Percentiles rank a stretch among this genome's conserved stretches.
Conservation (phyloP, 768 basidiomycete genomes). For the Amanita brunnescens region DNA sequence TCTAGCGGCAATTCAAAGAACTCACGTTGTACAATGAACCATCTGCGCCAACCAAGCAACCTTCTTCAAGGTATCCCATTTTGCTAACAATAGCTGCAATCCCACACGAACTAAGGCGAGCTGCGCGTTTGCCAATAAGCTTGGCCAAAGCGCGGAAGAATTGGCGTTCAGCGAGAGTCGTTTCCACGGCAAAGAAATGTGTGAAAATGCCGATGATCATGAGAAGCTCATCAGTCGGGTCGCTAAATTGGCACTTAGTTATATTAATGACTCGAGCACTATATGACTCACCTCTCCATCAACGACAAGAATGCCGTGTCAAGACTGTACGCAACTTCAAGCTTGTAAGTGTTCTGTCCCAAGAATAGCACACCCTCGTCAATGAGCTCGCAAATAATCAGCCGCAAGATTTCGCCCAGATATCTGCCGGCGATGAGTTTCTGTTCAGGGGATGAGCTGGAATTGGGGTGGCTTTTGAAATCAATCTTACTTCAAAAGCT, state of each 20-base stretch:
- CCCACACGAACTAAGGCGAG: conserved; percentile 87
- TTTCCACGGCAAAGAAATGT: conserved; percentile 95
- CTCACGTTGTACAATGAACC: conserved; percentile 91
- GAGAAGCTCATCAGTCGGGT: conserved; percentile 92
- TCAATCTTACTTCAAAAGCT: conserved; percentile 64
- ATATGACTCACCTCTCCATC: conserved; percentile 71
- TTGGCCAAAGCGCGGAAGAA: conserved; percentile 94
- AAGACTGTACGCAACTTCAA: conserved; percentile 86
- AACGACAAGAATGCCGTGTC: conserved; percentile 96
- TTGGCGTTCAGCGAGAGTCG: conserved; percentile 91
- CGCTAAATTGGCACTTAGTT: conserved; percentile 34
- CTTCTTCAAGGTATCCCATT: conserved; percentile 89
- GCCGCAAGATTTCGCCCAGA: conserved; percentile 92
- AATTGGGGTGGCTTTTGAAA: not conserved
- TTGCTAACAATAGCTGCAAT: conserved; percentile 95
- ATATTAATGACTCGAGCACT: not conserved
- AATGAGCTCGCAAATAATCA: conserved; percentile 91
- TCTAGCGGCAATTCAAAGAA: not conserved
- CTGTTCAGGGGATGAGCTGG: conserved; percentile 24
- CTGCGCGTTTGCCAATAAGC: conserved; percentile 83
- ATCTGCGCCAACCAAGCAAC: conserved; percentile 85
- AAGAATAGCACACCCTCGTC: conserved; percentile 96
- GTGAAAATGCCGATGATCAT: conserved; percentile 97
- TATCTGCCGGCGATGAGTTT: conserved; percentile 96
- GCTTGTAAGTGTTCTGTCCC: conserved; percentile 97